Base-by-base conservation (phyloP, 2,329 filamentous ascomycete species). In the Diaporthe batatas region DNA sequence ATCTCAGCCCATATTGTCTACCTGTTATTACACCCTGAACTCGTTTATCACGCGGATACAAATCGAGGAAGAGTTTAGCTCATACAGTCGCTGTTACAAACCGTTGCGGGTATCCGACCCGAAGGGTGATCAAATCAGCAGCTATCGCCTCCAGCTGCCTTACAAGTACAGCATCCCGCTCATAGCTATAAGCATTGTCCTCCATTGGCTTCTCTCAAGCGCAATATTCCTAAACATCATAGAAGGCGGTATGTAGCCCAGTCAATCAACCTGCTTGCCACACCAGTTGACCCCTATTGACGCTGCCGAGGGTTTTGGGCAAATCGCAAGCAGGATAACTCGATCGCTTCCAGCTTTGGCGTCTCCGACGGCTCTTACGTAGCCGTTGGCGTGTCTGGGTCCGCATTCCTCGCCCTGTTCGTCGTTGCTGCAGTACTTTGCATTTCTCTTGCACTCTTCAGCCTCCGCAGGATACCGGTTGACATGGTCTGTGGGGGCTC, bases 141-240 rank as follows among this genome's bases (percentile, higher is more conserved):
- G 79, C 0, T 84, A 83, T 69, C 80, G 79, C 32, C 80, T 86
- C 6, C 81, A 82, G 32, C 70, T 86, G 6, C 84, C 84, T 0
- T 85, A 82, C 72, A 80, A 77, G 54, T 86, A 83, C 68, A 80
- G 78, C 21, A 51, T 85, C 2, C 80, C 83, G 2, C 76, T 85
- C 3, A 77, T 85, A 10, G 47, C 73, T 3, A 53, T 79, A 1
- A 82, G 80, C 10, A 78, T 77, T 14, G 29, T 83, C 16, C 76
- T 85, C 21, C 84, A 86, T 65, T 86, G 83, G 83, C 72, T 85
- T 3, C 77, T 83, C 7, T 86, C 84, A 0, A 83, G 84, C 70
- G 79, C 77, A 42, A 71, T 86, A 0, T 86, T 83, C 75, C 73
- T 84, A 2, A 75, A 75, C 18, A 73, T 80, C 16, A 77, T 76